These are phyloP conservation scores for Pythium volutum DNA, from an alignment of 352 stramenopile genomes.

Conservation along the genomic window DNA sequence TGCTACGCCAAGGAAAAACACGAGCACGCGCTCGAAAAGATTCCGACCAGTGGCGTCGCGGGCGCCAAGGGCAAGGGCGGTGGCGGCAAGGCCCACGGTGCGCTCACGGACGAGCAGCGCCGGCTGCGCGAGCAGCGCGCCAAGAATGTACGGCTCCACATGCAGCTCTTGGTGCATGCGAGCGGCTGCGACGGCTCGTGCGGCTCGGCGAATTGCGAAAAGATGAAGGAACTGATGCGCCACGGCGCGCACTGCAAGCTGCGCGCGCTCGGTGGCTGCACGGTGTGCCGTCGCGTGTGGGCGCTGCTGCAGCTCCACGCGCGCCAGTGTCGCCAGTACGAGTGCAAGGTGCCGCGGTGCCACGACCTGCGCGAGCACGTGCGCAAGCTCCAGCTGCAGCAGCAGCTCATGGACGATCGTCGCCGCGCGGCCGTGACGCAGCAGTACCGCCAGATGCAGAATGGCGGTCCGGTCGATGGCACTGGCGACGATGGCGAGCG, in stretches of 20 bases:
- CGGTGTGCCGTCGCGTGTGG: slow-evolving; percentile 96
- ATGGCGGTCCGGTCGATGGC: slow-evolving; percentile 31
- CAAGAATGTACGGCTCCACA: slow-evolving; percentile 96
- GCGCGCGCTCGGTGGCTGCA: slow-evolving; percentile 91
- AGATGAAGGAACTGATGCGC: slow-evolving; percentile 98
- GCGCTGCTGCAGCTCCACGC: slow-evolving; percentile 97
- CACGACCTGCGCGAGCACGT: slow-evolving; percentile 95
- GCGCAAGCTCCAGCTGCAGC: slow-evolving; percentile 94
- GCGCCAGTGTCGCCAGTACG: slow-evolving; percentile 91
- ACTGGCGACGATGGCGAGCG: slow-evolving; percentile 21
- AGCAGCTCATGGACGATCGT: slow-evolving; percentile 98
- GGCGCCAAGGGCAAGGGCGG: slow-evolving; percentile 14
- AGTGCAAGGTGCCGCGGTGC: slow-evolving; percentile 96
- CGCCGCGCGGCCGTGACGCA: slow-evolving; percentile 87
- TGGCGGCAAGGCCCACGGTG: slow-evolving; percentile 22
- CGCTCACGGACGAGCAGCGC: slow-evolving; percentile 61
- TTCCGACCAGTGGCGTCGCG: slow-evolving; percentile 55
- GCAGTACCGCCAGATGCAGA: slow-evolving; percentile 85
- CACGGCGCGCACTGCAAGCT: slow-evolving; percentile 94
- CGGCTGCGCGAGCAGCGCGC: slow-evolving; percentile 82
- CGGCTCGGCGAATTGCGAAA: slow-evolving; percentile 95
- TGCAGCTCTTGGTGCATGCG: slow-evolving; percentile 97
- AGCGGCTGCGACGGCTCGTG: slow-evolving; percentile 94
- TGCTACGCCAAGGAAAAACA: slow-evolving; percentile 86
- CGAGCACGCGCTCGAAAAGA: slow-evolving; percentile 77